Percentiles rank a stretch among this genome's conserved stretches.
phyloP scores from a whole-genome alignment of 2,329 filamentous ascomycete genomes.

The Diaporthe sp. region DNA sequence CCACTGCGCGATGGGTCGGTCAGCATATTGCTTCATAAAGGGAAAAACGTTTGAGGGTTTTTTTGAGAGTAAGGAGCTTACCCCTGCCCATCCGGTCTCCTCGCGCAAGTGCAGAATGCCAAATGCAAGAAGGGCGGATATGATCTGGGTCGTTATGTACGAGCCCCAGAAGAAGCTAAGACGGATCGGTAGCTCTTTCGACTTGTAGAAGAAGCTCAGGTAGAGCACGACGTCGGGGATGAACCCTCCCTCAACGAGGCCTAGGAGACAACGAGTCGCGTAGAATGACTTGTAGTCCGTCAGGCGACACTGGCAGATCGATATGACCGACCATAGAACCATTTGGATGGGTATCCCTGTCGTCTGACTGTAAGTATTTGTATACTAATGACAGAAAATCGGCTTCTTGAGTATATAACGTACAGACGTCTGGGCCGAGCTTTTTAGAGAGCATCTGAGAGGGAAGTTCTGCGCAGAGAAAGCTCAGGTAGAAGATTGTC shows the following conservation, averaged over 20 bases:
- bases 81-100: slow-evolving; percentile 61
- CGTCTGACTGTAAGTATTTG: slow-evolving; percentile 53
- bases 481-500: slow-evolving; percentile 62
- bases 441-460: slow-evolving; percentile 66
- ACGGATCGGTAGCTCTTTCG: slow-evolving; percentile 72
- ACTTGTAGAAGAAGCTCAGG: slow-evolving; percentile 78
- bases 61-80: background rate
- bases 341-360: slow-evolving; percentile 59
- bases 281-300: slow-evolving; percentile 56
- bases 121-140: slow-evolving; percentile 65
- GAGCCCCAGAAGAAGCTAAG: slow-evolving; percentile 77
- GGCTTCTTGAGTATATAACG: slow-evolving; percentile 47
- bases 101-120: slow-evolving; percentile 65
- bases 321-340: slow-evolving; percentile 51
- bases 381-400: slow-evolving; percentile 60
- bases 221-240: slow-evolving; percentile 68
- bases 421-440: slow-evolving; percentile 53
- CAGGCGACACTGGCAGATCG: slow-evolving; percentile 56
- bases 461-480: slow-evolving; percentile 66
- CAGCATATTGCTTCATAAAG: background rate
- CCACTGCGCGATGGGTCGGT: slow-evolving; percentile 48
- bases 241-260: slow-evolving; percentile 56
- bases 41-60: background rate
- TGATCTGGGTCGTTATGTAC: slow-evolving; percentile 63
- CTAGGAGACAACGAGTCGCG: slow-evolving; percentile 55